Evolutionary conservation across 495 filamentous ascomycete species (phyloP), one percentile per base, ranked within the genome.

Genomic region (Neurospora sp.): DNA sequence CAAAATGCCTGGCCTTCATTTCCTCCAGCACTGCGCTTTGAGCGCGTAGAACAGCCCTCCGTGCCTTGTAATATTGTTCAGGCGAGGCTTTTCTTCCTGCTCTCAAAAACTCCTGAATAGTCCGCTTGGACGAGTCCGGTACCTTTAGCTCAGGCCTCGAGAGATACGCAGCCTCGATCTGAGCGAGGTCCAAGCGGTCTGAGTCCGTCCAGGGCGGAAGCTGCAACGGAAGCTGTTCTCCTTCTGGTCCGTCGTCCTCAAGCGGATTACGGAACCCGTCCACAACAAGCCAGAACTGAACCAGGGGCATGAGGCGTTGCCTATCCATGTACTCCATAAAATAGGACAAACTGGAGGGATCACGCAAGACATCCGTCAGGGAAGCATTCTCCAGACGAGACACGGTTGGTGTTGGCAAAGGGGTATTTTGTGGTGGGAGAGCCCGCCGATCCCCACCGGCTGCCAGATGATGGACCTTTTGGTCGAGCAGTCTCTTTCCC

Each of bases 281-380:
- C 18, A 98, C 96, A 31, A 98, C 95, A 62, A 99, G 91, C 95
- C 95, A 99, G 81, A 97, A 99, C 79, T 99, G 96, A 1, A 99
- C 96, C 46, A 97, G 82, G 16, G 91, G 87, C 90, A 98, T 94
- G 7, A 96, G 86, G 39, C 88, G 85, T 78, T 93, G 91, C 38
- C 95, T 92, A 80, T 99, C 96, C 96, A 98, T 98, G 80, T 94
- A 98, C 78, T 99, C 96, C 96, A 98, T 99, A 80, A 98, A 98
- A 79, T 97, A 99, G 12, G 95, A 98, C 18, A 98, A 85, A 7
- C 94, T 95, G 1, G 95, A 90, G 10, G 95, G 89, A 80, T 96
- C 92, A 75, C 94, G 91, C 73, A 99, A 87, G 27, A 98, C 83
- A 37, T 98, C 93, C 39, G 88, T 88, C 5, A 98, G 85, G 0